Percentiles rank a stretch among this genome's conserved stretches.
Evolutionary conservation across 805 yeast genomes (phyloP).

Genomic region (Tetrapisispora namnaoensis): DNA sequence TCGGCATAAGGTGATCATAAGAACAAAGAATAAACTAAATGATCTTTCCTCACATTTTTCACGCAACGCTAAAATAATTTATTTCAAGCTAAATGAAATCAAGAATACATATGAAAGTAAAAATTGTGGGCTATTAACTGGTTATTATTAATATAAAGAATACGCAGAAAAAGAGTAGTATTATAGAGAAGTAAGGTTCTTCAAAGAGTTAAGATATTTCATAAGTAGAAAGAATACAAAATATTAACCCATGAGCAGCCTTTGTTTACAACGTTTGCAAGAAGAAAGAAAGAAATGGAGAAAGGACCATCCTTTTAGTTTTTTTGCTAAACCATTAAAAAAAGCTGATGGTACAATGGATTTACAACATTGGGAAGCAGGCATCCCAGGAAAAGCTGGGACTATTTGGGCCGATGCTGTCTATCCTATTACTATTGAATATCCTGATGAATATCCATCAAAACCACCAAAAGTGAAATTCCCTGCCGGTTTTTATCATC

Average conservation of each 20-base stretch:
- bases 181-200: too few relatives aligned
- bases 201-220: too few relatives aligned
- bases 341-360: slow-evolving; percentile 75
- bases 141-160: too few relatives aligned
- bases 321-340: slow-evolving; percentile 83
- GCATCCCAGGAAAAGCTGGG: slow-evolving; percentile 85
- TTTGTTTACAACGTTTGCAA: slow-evolving; percentile 75
- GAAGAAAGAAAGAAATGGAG: slow-evolving; percentile 97
- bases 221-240: slow-evolving; percentile 31
- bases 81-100: too few relatives aligned
- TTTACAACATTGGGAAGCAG: slow-evolving; percentile 83
- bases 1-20: too few relatives aligned
- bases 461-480: slow-evolving; percentile 93
- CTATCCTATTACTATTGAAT: slow-evolving; percentile 70
- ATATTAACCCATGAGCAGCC: slow-evolving; percentile 33
- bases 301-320: slow-evolving; percentile 96
- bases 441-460: slow-evolving; percentile 90
- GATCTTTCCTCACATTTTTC: too few relatives aligned
- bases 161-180: too few relatives aligned
- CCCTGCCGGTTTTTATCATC: slow-evolving; percentile 88
- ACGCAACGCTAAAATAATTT: too few relatives aligned
- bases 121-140: too few relatives aligned
- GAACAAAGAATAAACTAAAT: too few relatives aligned
- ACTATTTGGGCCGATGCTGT: slow-evolving; percentile 89
- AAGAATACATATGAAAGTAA: too few relatives aligned